Evolutionary conservation across 1,139 yeast species (phyloP).

Genomic region (Suhomyces choctaworum): DNA sequence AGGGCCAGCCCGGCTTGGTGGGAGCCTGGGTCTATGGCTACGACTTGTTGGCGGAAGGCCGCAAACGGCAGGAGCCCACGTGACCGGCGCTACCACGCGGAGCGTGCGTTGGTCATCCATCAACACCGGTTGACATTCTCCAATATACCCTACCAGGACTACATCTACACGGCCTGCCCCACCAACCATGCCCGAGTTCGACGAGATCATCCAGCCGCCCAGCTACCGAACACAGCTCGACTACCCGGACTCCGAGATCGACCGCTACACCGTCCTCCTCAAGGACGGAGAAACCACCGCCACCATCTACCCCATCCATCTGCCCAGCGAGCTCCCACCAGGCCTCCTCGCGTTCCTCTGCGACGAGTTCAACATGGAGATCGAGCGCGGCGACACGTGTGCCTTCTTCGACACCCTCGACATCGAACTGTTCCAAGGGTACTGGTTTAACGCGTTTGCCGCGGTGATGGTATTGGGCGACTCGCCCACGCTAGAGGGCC

Average conservation of each 20-base stretch:
- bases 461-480: slow-evolving; percentile 87
- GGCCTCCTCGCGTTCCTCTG: slow-evolving; percentile 78
- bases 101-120: too few relatives aligned
- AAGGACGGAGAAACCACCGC: slow-evolving; percentile 92
- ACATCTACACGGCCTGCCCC: slow-evolving; percentile 15
- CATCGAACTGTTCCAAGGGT: slow-evolving; percentile 69
- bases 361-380: slow-evolving; percentile 92
- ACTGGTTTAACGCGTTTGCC: slow-evolving; percentile 87
- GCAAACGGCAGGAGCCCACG: neutral
- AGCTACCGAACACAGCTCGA: slow-evolving; percentile 39
- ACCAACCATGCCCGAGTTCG: slow-evolving; percentile 36
- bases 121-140: slow-evolving; percentile 24
- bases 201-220: slow-evolving; percentile 37
- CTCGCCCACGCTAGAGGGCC: slow-evolving; percentile 55
- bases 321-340: slow-evolving; percentile 64
- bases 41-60: slow-evolving; percentile 30
- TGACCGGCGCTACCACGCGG: slow-evolving; percentile 1
- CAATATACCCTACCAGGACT: slow-evolving; percentile 23
- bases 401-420: slow-evolving; percentile 80
- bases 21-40: slow-evolving; percentile 72
- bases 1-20: slow-evolving; percentile 58
- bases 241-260: slow-evolving; percentile 35
- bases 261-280: slow-evolving; percentile 63
- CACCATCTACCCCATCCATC: slow-evolving; percentile 81
- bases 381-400: slow-evolving; percentile 83